A percentile compares a stretch with the other conserved stretches of the same genome.
phyloP scores from a whole-genome alignment of 2,329 filamentous ascomycete genomes.

The Alternaria sp. region DNA sequence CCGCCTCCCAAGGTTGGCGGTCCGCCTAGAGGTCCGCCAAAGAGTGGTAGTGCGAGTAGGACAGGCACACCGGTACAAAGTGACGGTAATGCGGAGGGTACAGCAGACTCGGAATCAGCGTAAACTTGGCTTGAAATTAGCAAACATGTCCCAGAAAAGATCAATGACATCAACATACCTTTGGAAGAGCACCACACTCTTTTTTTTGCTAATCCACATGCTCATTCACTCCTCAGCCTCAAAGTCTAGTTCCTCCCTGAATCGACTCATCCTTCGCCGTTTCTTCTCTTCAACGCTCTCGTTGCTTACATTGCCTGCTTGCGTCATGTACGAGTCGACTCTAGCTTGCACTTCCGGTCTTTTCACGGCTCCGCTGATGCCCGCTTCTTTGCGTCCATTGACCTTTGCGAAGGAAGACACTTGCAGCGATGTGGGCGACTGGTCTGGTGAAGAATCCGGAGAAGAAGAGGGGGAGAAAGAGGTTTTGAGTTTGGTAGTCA shows the following conservation, averaged over 20 bases:
- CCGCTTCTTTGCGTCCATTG: slow-evolving; percentile 32
- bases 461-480: slow-evolving; percentile 39
- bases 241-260: slow-evolving; percentile 42
- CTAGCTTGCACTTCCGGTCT: slow-evolving; percentile 27
- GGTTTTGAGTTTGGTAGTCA: slow-evolving; percentile 45
- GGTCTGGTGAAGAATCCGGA: slow-evolving; percentile 28
- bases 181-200: background rate
- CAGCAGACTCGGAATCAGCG: slow-evolving; percentile 18
- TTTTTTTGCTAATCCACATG: background rate
- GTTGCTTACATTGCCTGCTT: slow-evolving; percentile 25
- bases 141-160: background rate
- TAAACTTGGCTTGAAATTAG: slow-evolving; percentile 11
- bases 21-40: slow-evolving; percentile 47
- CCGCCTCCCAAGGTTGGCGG: slow-evolving; percentile 51
- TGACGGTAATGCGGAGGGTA: slow-evolving; percentile 11
- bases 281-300: slow-evolving; percentile 31
- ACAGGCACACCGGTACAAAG: slow-evolving; percentile 25
- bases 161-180: slow-evolving; percentile 22
- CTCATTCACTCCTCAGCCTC: slow-evolving; percentile 23
- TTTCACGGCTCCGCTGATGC: slow-evolving; percentile 18
- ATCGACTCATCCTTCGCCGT: slow-evolving; percentile 40
- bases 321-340: slow-evolving; percentile 35
- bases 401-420: slow-evolving; percentile 39
- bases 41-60: slow-evolving; percentile 33
- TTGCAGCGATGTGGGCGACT: slow-evolving; percentile 29